Percentiles rank a stretch among this genome's conserved stretches.
phyloP scores from a whole-genome alignment of 441 rosid genomes.

The Pelargonium australe region DNA sequence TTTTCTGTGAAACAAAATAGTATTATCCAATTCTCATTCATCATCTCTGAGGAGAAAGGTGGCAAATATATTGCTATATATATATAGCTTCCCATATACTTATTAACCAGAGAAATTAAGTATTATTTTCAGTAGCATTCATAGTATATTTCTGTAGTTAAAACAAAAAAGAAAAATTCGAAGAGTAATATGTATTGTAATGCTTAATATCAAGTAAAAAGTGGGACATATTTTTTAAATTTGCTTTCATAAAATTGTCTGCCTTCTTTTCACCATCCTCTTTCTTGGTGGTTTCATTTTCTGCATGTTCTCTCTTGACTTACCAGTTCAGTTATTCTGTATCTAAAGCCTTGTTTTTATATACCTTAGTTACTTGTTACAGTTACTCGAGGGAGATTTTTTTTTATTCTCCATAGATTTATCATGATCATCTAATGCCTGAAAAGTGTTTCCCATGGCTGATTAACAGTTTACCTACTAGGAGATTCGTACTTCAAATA shows the following conservation, averaged over 20 bases:
- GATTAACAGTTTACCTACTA: not conserved
- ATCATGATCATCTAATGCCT: not conserved
- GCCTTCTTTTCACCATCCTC: not conserved
- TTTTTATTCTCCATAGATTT: not conserved
- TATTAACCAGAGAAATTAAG: not conserved
- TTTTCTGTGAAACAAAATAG: no score
- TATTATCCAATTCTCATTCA: no score
- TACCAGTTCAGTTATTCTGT: no score
- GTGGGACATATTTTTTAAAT: not conserved
- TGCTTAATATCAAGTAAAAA: slow-evolving; percentile 3
- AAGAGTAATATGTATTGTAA: not conserved
- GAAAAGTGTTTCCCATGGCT: not conserved
- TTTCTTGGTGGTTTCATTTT: not conserved
- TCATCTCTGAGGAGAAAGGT: not conserved
- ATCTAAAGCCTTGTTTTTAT: no score
- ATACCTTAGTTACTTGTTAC: not conserved
- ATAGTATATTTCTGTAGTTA: not conserved
- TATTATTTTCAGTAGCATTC: not conserved
- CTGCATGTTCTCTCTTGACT: not conserved
- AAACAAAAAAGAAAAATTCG: not conserved
- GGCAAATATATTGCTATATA: not conserved
- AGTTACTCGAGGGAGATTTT: not conserved
- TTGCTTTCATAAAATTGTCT: slow-evolving; percentile 1
- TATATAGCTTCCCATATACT: not conserved
- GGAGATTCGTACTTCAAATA: not conserved